Evolutionary conservation across 176 grass and related monocot genomes (phyloP), one percentile per base, ranked within the genome.

Genomic region (Rhynchospora breviuscula): DNA sequence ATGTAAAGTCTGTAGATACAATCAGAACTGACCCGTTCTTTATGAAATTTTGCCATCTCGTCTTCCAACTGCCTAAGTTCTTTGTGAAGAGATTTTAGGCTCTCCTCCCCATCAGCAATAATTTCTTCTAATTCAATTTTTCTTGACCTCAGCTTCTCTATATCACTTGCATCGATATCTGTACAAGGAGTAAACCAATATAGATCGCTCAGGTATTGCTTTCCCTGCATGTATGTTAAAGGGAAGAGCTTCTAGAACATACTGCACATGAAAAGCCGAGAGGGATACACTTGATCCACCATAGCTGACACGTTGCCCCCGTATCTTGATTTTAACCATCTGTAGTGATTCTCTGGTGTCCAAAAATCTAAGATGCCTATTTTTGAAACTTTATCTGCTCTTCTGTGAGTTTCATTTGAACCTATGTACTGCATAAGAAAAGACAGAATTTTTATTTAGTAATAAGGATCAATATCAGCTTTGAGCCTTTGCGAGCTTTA

Each of bases 331-430:
- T 44, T 94, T 40, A 79, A 88, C 92, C 92, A 98, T 9, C 87
- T 69, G 61, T 98, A 98, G 87, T 95, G 92, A 82, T 91, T 89
- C 46, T 91, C 82, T 23, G 95, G 95, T 64, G 95, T 98, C 95
- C 95, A 98, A 73, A 98, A 78, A 85, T 94, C 90, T 49, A 33
- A 54, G 63, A 98, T 94, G 44, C 83, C 89, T 70, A 93, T 60
- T 26, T 77, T 79, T 78, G 84, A 72, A 52, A 91, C 87, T 64
- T 83, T 79, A 71, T 87, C 75, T 84, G 90, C 92, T 85, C 75
- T 93, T 2, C 10, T 85, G 75, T 98, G 89, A 63, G 95, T 86
- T 64, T 93, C 87, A 84, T 84, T 57, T 51, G 92, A 91, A 81
- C 95, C 95, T 48, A 98, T 93, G 83, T 98, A 98, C 95, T 98